phyloP scores from a whole-genome alignment of 192 early-diverging fungal species.

The Podila epicladia region DNA sequence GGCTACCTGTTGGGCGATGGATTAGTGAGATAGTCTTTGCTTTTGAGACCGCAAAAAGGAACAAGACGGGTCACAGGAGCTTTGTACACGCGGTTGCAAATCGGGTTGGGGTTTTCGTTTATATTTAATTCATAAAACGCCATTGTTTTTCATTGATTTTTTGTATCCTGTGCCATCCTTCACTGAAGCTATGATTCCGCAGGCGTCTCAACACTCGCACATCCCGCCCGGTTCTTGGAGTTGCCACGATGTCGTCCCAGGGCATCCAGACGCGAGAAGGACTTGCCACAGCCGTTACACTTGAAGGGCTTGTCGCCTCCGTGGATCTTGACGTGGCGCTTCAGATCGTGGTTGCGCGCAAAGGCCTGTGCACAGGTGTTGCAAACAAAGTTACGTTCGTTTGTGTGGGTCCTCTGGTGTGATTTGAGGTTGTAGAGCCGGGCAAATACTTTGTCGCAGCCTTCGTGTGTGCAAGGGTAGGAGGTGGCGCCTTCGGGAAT shows the following conservation, averaged over 20 bases:
- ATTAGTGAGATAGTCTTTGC: too few relatives aligned
- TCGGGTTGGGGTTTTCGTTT: too few relatives aligned
- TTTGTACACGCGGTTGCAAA: too few relatives aligned
- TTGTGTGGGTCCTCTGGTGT: constrained; percentile 75
- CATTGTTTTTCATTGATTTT: too few relatives aligned
- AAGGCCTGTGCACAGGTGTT: constrained; percentile 76
- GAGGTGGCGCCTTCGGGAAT: constrained; percentile 53
- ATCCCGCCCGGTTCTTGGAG: constrained; percentile 51
- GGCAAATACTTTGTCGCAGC: constrained; percentile 74
- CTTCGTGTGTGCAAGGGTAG: constrained; percentile 42
- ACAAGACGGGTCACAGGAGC: too few relatives aligned
- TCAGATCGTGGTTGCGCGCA: constrained; percentile 88
- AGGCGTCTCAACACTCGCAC: constrained; percentile 4
- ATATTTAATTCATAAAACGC: too few relatives aligned
- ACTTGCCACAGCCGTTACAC: constrained; percentile 73
- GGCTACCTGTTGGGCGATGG: too few relatives aligned
- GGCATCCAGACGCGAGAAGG: constrained; percentile 82
- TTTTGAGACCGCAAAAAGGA: too few relatives aligned
- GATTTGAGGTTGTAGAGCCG: constrained; percentile 80
- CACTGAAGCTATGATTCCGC: neutral
- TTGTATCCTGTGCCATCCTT: too few relatives aligned
- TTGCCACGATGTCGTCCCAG: constrained; percentile 69
- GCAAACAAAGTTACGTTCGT: constrained; percentile 76
- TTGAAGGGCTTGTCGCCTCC: constrained; percentile 76
- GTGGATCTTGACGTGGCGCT: constrained; percentile 82